Percentiles rank a stretch among this genome's conserved stretches.
Evolutionary conservation across 2,329 filamentous ascomycete genomes (phyloP).

Genomic region (Cordyceps fumosorosea): DNA sequence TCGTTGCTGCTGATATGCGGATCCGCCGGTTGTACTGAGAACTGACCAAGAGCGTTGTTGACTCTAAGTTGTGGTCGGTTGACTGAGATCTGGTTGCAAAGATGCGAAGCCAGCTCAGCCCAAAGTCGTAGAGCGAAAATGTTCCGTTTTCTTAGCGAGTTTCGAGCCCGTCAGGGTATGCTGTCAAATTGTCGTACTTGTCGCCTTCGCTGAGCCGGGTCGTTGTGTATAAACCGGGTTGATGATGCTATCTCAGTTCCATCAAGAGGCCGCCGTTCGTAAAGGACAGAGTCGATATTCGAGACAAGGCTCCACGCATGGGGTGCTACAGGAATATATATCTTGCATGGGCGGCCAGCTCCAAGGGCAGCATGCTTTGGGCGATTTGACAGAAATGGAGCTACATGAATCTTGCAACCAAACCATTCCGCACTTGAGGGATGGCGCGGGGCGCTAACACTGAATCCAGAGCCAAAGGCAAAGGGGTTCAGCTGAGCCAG

Average conservation of each 20-base stretch:
- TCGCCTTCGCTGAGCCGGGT: neutral
- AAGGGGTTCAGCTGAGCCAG: slow-evolving; percentile 13
- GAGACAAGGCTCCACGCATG: slow-evolving; percentile 8
- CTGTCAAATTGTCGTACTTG: neutral
- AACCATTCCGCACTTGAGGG: slow-evolving; percentile 10
- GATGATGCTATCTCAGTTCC: neutral
- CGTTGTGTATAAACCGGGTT: neutral
- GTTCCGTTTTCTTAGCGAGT: neutral
- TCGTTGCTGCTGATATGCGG: neutral
- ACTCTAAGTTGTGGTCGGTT: neutral
- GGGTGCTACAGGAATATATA: slow-evolving; percentile 12
- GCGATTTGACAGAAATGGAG: slow-evolving; percentile 12
- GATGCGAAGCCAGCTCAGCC: neutral
- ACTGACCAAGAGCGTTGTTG: neutral
- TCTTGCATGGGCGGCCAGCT: slow-evolving; percentile 7
- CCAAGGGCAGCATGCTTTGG: slow-evolving; percentile 3
- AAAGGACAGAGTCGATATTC: slow-evolving; percentile 3
- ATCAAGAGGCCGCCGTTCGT: neutral
- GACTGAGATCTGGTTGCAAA: neutral
- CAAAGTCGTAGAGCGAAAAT: neutral
- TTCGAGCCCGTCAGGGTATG: neutral
- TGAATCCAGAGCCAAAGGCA: slow-evolving; percentile 7
- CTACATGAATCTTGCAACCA: slow-evolving; percentile 12
- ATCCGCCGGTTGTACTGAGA: slow-evolving; percentile 2
- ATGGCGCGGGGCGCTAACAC: slow-evolving; percentile 11